These are phyloP conservation scores for Puccinia triticina DNA, from an alignment of 1,284 basidiomycete species.

Conservation along the genomic window DNA sequence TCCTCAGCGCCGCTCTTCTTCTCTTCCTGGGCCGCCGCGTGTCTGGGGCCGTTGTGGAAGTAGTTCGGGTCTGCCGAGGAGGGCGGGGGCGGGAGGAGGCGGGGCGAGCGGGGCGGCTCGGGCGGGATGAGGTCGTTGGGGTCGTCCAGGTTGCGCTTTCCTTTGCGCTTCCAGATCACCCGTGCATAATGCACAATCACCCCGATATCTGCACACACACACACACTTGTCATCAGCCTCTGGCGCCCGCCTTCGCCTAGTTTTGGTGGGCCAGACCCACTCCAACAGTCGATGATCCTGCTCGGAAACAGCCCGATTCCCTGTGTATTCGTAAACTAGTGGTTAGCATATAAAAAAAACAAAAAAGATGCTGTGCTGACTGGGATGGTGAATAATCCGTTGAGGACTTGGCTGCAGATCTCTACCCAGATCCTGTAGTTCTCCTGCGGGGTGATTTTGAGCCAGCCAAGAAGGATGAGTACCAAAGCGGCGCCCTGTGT, in stretches of 20 bases:
- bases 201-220: constrained; percentile 31
- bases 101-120: neutral
- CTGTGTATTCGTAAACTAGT: neutral
- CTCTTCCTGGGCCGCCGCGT: neutral
- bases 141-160: constrained; percentile 16
- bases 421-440: constrained; percentile 44
- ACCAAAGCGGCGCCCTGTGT: constrained; percentile 43
- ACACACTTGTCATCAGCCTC: neutral
- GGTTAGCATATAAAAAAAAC: neutral
- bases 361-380: neutral
- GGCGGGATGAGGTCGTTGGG: constrained; percentile 36
- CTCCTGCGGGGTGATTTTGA: constrained; percentile 35
- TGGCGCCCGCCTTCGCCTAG: neutral
- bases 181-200: constrained; percentile 40
- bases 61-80: too few species aligned
- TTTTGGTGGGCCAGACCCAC: too few species aligned
- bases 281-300: constrained; percentile 41
- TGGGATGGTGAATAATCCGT: constrained; percentile 48
- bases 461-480: constrained; percentile 42
- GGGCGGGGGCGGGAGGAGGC: too few species aligned
- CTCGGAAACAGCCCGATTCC: constrained; percentile 43
- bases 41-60: too few species aligned
- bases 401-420: constrained; percentile 50
- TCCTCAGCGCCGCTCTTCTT: too few species aligned
- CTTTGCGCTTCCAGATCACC: constrained; percentile 32